These are phyloP conservation scores for Porpolomopsis calyptriformis DNA, from an alignment of 768 basidiomycete genomes.

Conservation along the genomic window DNA sequence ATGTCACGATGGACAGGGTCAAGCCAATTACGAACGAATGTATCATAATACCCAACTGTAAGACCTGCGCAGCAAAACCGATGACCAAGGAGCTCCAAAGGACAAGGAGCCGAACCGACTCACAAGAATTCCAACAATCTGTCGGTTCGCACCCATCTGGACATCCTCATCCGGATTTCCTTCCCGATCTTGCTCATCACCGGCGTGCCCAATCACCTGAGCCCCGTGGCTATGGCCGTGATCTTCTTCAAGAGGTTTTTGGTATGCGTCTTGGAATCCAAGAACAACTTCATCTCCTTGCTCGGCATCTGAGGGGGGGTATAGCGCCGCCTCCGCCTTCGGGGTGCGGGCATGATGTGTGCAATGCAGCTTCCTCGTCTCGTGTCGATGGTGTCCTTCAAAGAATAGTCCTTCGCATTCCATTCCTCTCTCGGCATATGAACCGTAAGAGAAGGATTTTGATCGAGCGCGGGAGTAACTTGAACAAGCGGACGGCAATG, in stretches of 20 bases:
- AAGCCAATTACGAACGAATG: slow-evolving; percentile 74
- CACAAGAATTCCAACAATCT: slow-evolving; percentile 68
- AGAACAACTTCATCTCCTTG: no score
- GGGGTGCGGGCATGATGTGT: neutral
- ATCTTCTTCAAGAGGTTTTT: neutral
- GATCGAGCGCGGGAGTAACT: neutral
- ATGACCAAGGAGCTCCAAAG: no score
- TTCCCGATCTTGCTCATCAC: neutral
- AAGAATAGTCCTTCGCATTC: neutral
- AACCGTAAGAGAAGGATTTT: neutral
- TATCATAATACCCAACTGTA: slow-evolving; percentile 81
- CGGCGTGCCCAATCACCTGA: no score
- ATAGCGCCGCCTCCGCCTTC: neutral
- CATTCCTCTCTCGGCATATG: neutral
- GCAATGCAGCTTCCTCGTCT: neutral
- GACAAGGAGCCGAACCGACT: no score
- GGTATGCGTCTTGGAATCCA: no score
- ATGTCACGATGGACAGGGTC: slow-evolving; percentile 54
- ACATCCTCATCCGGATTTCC: slow-evolving; percentile 14
- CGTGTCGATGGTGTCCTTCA: slow-evolving; percentile 6
- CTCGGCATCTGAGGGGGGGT: no score
- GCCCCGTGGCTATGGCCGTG: slow-evolving; percentile 1
- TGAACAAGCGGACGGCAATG: neutral
- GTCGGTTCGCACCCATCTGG: slow-evolving; percentile 43
- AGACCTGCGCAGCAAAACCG: slow-evolving; percentile 38